Conservation (phyloP, 2,329 filamentous ascomycete genomes). For the Plectosphaerella plurivora region DNA sequence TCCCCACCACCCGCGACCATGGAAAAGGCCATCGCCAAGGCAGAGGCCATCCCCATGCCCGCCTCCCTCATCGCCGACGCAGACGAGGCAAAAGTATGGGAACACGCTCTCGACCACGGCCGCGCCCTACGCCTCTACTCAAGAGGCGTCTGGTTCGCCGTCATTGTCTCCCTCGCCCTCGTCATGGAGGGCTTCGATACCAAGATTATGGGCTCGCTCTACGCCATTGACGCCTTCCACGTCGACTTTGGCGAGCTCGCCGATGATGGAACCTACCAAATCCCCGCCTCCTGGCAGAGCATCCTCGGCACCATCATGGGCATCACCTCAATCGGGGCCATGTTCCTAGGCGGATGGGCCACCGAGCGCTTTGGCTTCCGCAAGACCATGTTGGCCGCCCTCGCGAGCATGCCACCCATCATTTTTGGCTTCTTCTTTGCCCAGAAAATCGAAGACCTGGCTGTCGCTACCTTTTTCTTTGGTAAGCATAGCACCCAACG, state of each 20-base stretch:
- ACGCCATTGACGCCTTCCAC: slow-evolving; percentile 4
- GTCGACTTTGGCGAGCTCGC: background rate
- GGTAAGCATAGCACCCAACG: background rate
- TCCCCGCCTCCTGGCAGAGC: slow-evolving; percentile 47
- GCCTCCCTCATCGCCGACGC: background rate
- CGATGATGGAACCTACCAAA: slow-evolving; percentile 27
- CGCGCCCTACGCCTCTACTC: slow-evolving; percentile 5
- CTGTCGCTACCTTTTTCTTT: background rate
- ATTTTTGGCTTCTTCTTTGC: slow-evolving; percentile 7
- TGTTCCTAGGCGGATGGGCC: slow-evolving; percentile 2
- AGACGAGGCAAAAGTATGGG: background rate
- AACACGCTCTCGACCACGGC: background rate
- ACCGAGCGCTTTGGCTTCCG: slow-evolving; percentile 5
- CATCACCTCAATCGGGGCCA: slow-evolving; percentile 41
- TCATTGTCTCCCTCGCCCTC: slow-evolving; percentile 2
- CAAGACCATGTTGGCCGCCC: slow-evolving; percentile 6
- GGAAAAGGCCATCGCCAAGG: background rate
- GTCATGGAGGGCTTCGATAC: slow-evolving; percentile 7
- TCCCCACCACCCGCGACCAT: background rate
- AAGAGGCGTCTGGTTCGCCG: background rate
- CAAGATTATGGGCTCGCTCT: slow-evolving; percentile 5
- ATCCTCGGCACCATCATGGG: slow-evolving; percentile 43
- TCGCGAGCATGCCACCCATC: slow-evolving; percentile 1
- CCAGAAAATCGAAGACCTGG: background rate
- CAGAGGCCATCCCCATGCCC: background rate